Conservation (phyloP, 768 basidiomycete species). For the Infundibulicybe gibba region DNA sequence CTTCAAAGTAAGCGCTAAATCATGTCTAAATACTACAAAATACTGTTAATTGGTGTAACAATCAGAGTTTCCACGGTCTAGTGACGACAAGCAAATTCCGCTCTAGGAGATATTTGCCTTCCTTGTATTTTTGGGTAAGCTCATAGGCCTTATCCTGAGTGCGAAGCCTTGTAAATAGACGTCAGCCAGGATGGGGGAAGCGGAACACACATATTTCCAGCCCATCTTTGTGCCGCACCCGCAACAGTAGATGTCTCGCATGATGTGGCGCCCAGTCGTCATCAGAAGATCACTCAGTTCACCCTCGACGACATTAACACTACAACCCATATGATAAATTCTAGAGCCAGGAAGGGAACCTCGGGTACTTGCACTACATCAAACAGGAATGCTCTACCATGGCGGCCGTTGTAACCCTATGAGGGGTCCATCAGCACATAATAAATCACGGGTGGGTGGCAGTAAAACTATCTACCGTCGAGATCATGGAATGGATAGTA, state of each 20-base stretch:
- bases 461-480: constrained; percentile 53
- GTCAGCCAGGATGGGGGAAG: constrained; percentile 3
- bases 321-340: constrained; percentile 25
- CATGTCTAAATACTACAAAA: too few species aligned
- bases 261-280: constrained; percentile 96
- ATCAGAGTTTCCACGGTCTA: too few species aligned
- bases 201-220: constrained; percentile 91
- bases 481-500: constrained; percentile 87
- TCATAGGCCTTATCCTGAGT: constrained; percentile 89
- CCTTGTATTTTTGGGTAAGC: constrained; percentile 91
- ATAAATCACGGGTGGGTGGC: too few species aligned
- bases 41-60: too few species aligned
- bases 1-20: too few species aligned
- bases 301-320: constrained; percentile 90
- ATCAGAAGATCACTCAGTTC: constrained; percentile 89
- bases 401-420: constrained; percentile 96
- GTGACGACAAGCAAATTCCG: constrained; percentile 84
- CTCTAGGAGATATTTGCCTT: constrained; percentile 97
- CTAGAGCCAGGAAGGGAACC: not conserved
- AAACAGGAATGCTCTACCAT: constrained; percentile 93
- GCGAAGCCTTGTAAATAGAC: constrained; percentile 3
- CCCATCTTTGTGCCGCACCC: constrained; percentile 86
- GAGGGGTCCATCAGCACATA: not conserved
- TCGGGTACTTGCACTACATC: constrained; percentile 75
- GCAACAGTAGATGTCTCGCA: constrained; percentile 91